Base-by-base conservation (phyloP, 1,139 yeast species). In the Yamadazyma trypodendri region DNA sequence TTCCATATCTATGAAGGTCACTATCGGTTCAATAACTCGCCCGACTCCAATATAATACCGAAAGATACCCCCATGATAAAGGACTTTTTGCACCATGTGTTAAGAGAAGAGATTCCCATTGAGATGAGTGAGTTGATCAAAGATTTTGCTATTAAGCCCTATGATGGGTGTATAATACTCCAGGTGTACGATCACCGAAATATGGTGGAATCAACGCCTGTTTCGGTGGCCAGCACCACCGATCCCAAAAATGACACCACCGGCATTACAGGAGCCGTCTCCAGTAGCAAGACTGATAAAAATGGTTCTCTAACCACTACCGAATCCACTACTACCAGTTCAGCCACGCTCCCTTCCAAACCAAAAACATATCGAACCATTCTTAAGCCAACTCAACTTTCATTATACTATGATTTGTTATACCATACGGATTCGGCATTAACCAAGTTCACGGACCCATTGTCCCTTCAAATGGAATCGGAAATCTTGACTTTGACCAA, bases 1-100 rank as follows among this genome's bases (percentile, higher is more conserved):
- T 80, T 92, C 49, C 97, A 92, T 54, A 88, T 92, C 27, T 90
- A 85, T 60, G 95, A 87, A 50, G 86, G 87, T 35, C 95, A 90
- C 60, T 92, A 81, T 57, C 75, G 94, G 44, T 88, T 84, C 63
- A 85, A 85, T 42, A 81, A 80, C 50, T 58, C 68, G 3, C 73
- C 58, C 42, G 85, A 81, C 52, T 95, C 94, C 36, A 82, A 86
- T 33, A 79, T 86, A 12, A 79, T 92, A 35, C 95, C 95, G 16
- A 84, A 85, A 53, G 76, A 76, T 50, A 84, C 87, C 41, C 85
- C 89, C n/a, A 76, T 86, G 61, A 77, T 87, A 39, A 84, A 83
- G 53, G 83, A 77, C 47, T 92, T 92, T 52, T 65, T 92, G 44
- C 81, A 82, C 45, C 86, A 81, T 55, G 85, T 90, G 8, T 81